Conservation (phyloP, 225 moss, liverwort and hornwort species). For the Physcomitrium patens region DNA sequence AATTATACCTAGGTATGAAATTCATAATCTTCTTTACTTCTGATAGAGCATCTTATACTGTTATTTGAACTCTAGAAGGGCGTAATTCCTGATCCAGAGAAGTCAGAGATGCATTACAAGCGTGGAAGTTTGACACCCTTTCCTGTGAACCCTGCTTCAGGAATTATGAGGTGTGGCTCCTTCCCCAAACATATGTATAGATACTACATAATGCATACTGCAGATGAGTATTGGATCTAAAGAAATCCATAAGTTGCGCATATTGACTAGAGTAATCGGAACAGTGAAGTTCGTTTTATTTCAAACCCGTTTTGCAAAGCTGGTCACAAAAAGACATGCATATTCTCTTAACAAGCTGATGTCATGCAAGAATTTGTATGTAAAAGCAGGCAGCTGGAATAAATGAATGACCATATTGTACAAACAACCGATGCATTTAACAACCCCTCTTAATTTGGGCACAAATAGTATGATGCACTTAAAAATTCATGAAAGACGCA, state of each 20-base stretch:
- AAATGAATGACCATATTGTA: no score
- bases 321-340: neutral
- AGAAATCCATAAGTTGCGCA: neutral
- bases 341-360: no score
- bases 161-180: conserved; percentile 54
- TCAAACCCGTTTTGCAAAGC: no score
- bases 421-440: no score
- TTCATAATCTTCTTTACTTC: neutral
- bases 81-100: conserved; percentile 71
- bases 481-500: no score
- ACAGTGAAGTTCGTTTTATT: no score
- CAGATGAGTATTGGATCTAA: conserved; percentile 4
- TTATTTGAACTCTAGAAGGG: conserved; percentile 46
- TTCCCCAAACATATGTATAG: neutral
- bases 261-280: no score
- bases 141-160: conserved; percentile 54
- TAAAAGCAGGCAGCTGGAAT: no score
- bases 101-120: conserved; percentile 62
- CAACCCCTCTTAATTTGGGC: no score
- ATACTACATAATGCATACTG: neutral
- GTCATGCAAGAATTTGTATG: no score
- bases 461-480: no score
- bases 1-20: conserved; percentile 14
- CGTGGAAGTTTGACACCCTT: conserved; percentile 57
- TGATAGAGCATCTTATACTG: conserved; percentile 8